phyloP scores from a whole-genome alignment of 2,329 filamentous ascomycete species.

The Tolypocladium tundrense region DNA sequence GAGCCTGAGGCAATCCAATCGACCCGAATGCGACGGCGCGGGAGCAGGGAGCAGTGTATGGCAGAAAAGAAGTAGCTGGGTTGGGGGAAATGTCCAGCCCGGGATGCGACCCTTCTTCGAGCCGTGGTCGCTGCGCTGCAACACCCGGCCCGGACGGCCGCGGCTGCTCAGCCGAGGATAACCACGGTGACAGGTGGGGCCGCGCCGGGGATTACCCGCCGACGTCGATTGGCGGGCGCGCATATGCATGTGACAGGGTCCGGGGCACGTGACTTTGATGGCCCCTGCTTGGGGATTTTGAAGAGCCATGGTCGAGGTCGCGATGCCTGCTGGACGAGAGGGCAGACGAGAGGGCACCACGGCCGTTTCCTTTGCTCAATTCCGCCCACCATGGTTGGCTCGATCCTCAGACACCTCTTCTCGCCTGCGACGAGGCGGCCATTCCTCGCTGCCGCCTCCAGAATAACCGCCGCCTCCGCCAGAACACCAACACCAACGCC shows the following conservation, averaged over 20 bases:
- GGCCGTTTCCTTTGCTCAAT: neutral
- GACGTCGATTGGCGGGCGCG: neutral
- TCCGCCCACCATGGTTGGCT: slow-evolving; percentile 21
- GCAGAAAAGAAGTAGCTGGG: neutral
- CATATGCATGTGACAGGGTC: slow-evolving; percentile 2
- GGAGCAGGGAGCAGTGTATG: neutral
- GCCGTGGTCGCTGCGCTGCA: neutral
- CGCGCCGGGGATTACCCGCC: slow-evolving; percentile 1
- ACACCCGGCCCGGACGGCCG: neutral
- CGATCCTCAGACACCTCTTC: slow-evolving; percentile 25
- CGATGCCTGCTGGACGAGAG: neutral
- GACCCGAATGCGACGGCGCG: neutral
- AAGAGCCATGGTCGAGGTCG: neutral
- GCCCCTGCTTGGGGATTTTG: neutral
- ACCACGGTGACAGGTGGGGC: slow-evolving; percentile 6
- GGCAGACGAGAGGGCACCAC: neutral
- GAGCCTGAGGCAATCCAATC: neutral
- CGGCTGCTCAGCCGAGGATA: slow-evolving; percentile 14
- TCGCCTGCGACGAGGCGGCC: slow-evolving; percentile 18
- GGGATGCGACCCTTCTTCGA: neutral
- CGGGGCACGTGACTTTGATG: neutral
- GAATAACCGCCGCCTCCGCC: slow-evolving; percentile 4
- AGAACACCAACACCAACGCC: slow-evolving; percentile 9
- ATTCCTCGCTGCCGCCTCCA: slow-evolving; percentile 9
- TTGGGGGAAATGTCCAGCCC: neutral